Base-by-base conservation (phyloP, 2,329 filamentous ascomycete species). In the Diatrype stigma region DNA sequence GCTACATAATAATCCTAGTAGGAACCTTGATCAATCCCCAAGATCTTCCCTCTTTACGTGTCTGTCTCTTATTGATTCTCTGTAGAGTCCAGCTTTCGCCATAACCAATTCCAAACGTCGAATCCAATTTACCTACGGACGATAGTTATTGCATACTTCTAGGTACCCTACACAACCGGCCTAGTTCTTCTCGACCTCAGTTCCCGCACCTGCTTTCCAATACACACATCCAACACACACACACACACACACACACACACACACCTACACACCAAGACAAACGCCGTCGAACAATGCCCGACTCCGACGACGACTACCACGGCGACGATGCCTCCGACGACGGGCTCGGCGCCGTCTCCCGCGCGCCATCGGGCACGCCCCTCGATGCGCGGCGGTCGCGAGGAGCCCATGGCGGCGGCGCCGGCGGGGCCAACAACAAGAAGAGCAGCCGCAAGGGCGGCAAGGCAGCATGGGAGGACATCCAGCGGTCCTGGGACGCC, bases 221-320 rank as follows among this genome's bases (percentile, higher is more conserved):
- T 35, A 26, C 6, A 37, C 26, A 22, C 26, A 16, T 5, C 10
- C 49, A 6, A 34, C 17, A 28, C 40, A 8, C 48, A n/a, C 21
- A 34, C 42, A 46, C 17, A 40, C 8, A 30, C 3, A 49, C n/a
- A n/a, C n/a, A 34, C 19, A 30, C 40, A 10, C 48, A 17, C 19
- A 35, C 42, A 45, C 19, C 34, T 6, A 30, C 3, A 50, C 34
- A 37, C 34, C 6, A 5, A 17, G 10, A 22, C 16, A 14, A 30
- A 7, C 40, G 11, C 26, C 21, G 47, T 26, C 50, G 42, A 42
- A 63, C 54, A 57, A 89, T 89, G 86, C 83, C 84, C 50, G 85
- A 88, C 70, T 89, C 85, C 17, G 86, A 89, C 64, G 86, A 82
- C 67, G 85, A 89, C 58, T 89, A 82, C 66, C 78, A 86, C 54